Base-by-base conservation (phyloP, 768 basidiomycete genomes). In the Trametopsis cervina region DNA sequence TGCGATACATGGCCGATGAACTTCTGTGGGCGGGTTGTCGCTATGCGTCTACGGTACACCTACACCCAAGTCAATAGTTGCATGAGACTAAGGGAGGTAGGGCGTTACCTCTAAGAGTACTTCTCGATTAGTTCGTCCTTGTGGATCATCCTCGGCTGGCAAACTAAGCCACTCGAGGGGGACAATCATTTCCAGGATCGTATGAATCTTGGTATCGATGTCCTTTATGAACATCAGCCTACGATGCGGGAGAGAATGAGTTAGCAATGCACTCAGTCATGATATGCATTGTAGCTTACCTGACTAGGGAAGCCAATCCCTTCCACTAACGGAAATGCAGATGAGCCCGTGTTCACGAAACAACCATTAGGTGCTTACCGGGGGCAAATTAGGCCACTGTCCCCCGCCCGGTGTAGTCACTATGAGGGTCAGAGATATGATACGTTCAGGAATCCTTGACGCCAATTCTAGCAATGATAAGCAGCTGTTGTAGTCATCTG, bases 401-500 rank as follows among this genome's bases (percentile, higher is more conserved):
- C 59, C 56, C 2, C 82, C 77, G 21, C 83, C 87, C 1, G 86
- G 74, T 1, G 80, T 84, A 0, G 89, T 91, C 3, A 85, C 88
- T 6, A 70, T 62, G 2, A 92, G 71, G 1, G 76, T 71, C 25
- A 91, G 72, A 1, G 86, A 86, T 6, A 69, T 64, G 24, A 90
- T 79, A 12, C 86, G 74, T 10, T 83, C 65, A 0, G 86, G 80
- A 26, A 89, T 81, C 18, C 74, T 73, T 38, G 61, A 70, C 0
- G 87, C 78, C 2, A 91, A 70, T 57, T 91, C 89, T 89, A 49
- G 7, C 9, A 15, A 35, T 38, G 48, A 42, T 35, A 55, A 47
- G 40, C 24, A 29, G 15, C 7, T 18, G 21, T 21, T 20, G 20
- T 17, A 26, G 47, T 55, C 25, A 27, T 18, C 17, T 29, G 13